These are phyloP conservation scores for Xerocomellus intermedius DNA, from an alignment of 768 basidiomycete species.

Conservation along the genomic window DNA sequence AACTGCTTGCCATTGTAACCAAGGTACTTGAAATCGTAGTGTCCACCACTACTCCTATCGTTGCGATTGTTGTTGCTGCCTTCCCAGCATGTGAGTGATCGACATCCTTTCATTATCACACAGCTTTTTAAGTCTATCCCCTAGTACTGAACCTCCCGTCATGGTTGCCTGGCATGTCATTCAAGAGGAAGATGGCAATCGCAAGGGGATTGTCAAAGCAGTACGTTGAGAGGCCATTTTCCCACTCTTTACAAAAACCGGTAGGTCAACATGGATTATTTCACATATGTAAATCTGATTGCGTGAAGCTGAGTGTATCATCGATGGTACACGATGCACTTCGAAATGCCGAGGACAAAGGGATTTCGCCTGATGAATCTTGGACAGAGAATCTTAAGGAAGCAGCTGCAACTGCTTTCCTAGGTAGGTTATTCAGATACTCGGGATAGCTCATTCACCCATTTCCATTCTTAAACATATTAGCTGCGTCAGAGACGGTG, in stretches of 20 bases:
- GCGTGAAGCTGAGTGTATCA: not conserved
- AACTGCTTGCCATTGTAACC: not conserved
- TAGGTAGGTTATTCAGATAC: not conserved
- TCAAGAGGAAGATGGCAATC: not conserved
- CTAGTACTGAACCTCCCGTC: constrained; percentile 3
- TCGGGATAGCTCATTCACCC: not conserved
- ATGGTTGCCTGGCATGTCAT: constrained; percentile 13
- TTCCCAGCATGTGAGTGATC: not conserved
- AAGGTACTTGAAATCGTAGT: not conserved
- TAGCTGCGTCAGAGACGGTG: constrained; percentile 12
- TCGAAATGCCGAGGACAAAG: not conserved
- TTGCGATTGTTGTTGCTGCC: not conserved
- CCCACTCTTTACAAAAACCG: not conserved
- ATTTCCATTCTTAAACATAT: not conserved
- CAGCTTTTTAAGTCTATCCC: not conserved
- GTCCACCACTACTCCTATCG: not conserved
- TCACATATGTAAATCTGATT: not conserved
- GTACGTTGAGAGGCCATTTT: constrained; percentile 3
- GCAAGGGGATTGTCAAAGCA: not conserved
- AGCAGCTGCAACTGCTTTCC: constrained; percentile 2
- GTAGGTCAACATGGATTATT: not conserved
- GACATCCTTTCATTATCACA: not conserved
- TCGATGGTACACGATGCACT: constrained; percentile 5
- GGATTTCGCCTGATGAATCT: not conserved
- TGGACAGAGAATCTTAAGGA: constrained; percentile 4